Conservation (phyloP, 1,139 yeast genomes). For the Saccharomycopsis crataegensis region DNA sequence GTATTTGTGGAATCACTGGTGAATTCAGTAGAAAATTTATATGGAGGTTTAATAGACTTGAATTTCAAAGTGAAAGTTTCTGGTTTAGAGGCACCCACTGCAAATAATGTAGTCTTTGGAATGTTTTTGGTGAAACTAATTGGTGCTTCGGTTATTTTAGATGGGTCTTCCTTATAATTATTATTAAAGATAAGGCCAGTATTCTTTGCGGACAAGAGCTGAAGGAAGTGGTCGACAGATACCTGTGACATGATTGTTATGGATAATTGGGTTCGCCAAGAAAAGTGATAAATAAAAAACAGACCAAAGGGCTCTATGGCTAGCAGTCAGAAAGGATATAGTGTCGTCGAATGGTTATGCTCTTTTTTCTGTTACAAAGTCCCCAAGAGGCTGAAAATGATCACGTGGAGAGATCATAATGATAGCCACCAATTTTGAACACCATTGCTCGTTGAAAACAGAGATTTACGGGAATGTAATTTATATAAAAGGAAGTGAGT, state of each 20-base stretch:
- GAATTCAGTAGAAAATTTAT: conserved; percentile 30
- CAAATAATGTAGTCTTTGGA: conserved; percentile 7
- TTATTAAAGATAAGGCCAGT: conserved; percentile 1
- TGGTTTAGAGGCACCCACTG: not conserved
- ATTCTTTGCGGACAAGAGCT: conserved; percentile 14
- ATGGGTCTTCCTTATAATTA: conserved; percentile 7
- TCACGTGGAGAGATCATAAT: no score
- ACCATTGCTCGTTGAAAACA: no score
- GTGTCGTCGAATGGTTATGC: no score
- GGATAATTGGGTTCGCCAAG: no score
- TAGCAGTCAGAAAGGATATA: no score
- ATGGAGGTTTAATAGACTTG: conserved; percentile 40
- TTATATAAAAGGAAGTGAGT: no score
- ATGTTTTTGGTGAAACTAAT: conserved; percentile 11
- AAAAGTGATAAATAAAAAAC: no score
- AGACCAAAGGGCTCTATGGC: no score
- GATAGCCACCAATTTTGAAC: no score
- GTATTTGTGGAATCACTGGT: conserved; percentile 28
- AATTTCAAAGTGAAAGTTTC: conserved; percentile 25
- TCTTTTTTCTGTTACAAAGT: no score
- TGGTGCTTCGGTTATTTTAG: conserved; percentile 9
- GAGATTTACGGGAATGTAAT: no score
- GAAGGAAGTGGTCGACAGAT: conserved; percentile 10
- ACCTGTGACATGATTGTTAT: not conserved
- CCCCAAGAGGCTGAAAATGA: no score